phyloP scores from a whole-genome alignment of 2,329 filamentous ascomycete species.

The Epichloe bromicola region DNA sequence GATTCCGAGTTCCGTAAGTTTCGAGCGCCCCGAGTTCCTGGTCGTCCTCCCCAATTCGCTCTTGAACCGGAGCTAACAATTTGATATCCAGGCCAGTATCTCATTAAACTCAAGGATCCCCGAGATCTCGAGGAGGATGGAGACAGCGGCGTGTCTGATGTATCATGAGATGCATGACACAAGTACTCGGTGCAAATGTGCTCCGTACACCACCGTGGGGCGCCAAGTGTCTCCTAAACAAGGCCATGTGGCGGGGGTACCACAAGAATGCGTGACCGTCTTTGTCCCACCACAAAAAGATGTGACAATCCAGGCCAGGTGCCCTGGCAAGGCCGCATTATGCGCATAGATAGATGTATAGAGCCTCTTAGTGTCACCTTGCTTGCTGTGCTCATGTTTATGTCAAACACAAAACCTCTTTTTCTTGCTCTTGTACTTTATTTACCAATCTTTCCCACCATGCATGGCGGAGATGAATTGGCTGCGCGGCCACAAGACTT shows the following conservation, averaged over 20 bases:
- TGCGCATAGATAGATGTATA: neutral
- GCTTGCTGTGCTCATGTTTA: slow-evolving; percentile 9
- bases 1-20: slow-evolving; percentile 26
- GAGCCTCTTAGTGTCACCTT: too few relatives aligned
- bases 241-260: neutral
- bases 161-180: slow-evolving; percentile 1
- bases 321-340: neutral
- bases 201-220: neutral
- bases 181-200: neutral
- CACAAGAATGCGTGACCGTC: too few relatives aligned
- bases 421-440: slow-evolving; percentile 17
- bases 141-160: slow-evolving; percentile 25
- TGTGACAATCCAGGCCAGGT: too few relatives aligned
- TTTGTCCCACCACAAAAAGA: too few relatives aligned
- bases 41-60: neutral
- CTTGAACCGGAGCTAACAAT: slow-evolving; percentile 10
- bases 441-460: slow-evolving; percentile 29
- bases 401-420: slow-evolving; percentile 26
- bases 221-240: neutral
- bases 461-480: slow-evolving; percentile 17
- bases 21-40: neutral
- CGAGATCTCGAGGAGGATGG: slow-evolving; percentile 20
- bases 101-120: slow-evolving; percentile 19
- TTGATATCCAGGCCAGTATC: slow-evolving; percentile 21
- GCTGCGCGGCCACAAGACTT: slow-evolving; percentile 8